These are phyloP conservation scores for Bruguiera sexangula DNA, from an alignment of 345 rosid genomes.

Conservation along the genomic window DNA sequence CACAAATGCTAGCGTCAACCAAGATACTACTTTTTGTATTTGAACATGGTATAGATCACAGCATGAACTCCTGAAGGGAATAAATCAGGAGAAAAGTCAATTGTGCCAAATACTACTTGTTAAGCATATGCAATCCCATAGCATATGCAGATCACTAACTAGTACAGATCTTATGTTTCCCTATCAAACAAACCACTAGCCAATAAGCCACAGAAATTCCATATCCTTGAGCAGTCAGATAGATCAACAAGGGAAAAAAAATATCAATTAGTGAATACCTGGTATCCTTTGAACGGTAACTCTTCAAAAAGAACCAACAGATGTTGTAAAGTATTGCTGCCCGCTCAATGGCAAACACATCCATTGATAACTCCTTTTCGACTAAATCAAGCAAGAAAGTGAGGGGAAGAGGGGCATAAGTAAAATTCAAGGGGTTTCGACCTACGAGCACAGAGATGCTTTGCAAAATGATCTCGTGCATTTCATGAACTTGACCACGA, in stretches of 20 bases:
- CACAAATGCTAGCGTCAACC: conserved; percentile 76
- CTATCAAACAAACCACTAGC: no score
- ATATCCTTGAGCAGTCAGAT: no score
- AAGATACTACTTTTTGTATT: conserved; percentile 48
- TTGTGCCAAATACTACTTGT: background rate
- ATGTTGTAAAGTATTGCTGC: conserved; percentile 57
- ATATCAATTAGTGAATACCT: conserved; percentile 42
- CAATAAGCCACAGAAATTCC: no score
- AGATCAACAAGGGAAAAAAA: background rate
- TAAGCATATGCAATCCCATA: no score
- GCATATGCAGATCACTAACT: no score
- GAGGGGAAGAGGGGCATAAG: conserved; percentile 27
- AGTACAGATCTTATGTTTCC: no score
- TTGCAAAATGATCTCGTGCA: conserved; percentile 57
- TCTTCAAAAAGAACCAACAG: conserved; percentile 61
- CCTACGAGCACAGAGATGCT: conserved; percentile 49
- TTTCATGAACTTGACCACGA: conserved; percentile 51
- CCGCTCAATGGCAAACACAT: conserved; percentile 66
- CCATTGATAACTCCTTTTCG: conserved; percentile 54
- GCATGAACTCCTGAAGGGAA: conserved; percentile 53
- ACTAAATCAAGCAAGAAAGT: conserved; percentile 54
- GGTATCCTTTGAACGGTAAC: conserved; percentile 41
- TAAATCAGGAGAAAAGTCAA: conserved; percentile 14
- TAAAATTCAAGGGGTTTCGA: conserved; percentile 39
- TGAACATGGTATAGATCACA: conserved; percentile 54